Conservation (phyloP, 2,329 filamentous ascomycete species). For the Myriosclerotinia scirpicola region DNA sequence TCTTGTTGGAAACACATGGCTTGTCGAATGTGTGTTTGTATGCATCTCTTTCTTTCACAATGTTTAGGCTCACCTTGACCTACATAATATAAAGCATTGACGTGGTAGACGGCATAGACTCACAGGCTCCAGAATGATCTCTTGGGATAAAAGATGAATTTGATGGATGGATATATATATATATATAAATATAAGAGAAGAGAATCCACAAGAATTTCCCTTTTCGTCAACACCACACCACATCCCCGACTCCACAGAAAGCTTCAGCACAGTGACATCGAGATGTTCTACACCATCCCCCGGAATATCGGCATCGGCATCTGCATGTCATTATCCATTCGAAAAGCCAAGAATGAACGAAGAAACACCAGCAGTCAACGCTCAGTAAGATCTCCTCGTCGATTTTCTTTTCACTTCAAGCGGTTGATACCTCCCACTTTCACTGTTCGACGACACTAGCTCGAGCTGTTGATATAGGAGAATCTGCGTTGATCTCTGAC, state of each 20-base stretch:
- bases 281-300: neutral
- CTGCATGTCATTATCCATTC: neutral
- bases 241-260: neutral
- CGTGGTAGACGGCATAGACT: neutral
- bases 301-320: neutral
- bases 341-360: neutral
- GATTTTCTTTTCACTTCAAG: neutral
- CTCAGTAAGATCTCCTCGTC: neutral
- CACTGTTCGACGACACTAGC: neutral
- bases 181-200: neutral
- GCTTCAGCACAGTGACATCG: neutral
- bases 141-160: neutral
- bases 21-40: neutral
- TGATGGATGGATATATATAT: neutral
- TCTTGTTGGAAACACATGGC: neutral
- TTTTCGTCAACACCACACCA: neutral
- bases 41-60: neutral
- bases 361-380: neutral
- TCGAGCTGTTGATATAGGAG: neutral
- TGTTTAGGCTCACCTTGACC: neutral
- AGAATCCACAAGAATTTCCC: neutral
- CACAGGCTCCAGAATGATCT: neutral
- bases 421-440: conserved; percentile 7
- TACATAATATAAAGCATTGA: neutral
- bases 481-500: neutral